These are phyloP conservation scores for Exophiala phaeomuriformis DNA, from an alignment of 2,329 filamentous ascomycete species.

Conservation along the genomic window DNA sequence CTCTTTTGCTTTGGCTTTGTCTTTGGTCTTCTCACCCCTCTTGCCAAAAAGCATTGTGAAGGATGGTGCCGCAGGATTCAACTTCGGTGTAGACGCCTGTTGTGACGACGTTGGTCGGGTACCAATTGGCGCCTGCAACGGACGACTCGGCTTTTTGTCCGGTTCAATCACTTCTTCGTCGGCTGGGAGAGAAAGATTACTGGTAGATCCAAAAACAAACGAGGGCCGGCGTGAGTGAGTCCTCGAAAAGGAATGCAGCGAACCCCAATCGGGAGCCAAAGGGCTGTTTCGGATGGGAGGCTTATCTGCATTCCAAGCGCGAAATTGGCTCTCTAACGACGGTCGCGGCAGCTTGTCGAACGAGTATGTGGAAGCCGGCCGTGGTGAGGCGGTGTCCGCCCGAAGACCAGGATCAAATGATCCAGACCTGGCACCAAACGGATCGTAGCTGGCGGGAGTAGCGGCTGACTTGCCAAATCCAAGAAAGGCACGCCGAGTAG, in stretches of 20 bases:
- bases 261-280: slow-evolving; percentile 48
- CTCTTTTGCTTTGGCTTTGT: slow-evolving; percentile 33
- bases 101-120: slow-evolving; percentile 60
- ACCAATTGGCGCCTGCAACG: slow-evolving; percentile 64
- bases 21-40: slow-evolving; percentile 41
- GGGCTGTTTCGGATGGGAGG: slow-evolving; percentile 48
- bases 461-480: slow-evolving; percentile 32
- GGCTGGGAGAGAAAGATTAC: slow-evolving; percentile 49
- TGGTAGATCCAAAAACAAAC: slow-evolving; percentile 66
- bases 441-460: slow-evolving; percentile 38
- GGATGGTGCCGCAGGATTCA: slow-evolving; percentile 84
- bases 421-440: slow-evolving; percentile 41
- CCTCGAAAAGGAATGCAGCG: slow-evolving; percentile 59
- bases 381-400: slow-evolving; percentile 37
- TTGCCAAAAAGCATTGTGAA: slow-evolving; percentile 68
- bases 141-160: slow-evolving; percentile 42
- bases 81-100: slow-evolving; percentile 47
- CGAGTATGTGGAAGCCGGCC: slow-evolving; percentile 49
- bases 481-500: slow-evolving; percentile 33
- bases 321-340: slow-evolving; percentile 69
- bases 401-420: slow-evolving; percentile 42
- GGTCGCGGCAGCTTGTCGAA: slow-evolving; percentile 61
- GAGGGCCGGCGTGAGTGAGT: slow-evolving; percentile 75
- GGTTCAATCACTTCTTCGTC: slow-evolving; percentile 35
- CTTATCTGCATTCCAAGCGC: slow-evolving; percentile 58